Base-by-base conservation (phyloP, 192 early-diverging fungal genomes). In the Rhizoclosmatium sp. region DNA sequence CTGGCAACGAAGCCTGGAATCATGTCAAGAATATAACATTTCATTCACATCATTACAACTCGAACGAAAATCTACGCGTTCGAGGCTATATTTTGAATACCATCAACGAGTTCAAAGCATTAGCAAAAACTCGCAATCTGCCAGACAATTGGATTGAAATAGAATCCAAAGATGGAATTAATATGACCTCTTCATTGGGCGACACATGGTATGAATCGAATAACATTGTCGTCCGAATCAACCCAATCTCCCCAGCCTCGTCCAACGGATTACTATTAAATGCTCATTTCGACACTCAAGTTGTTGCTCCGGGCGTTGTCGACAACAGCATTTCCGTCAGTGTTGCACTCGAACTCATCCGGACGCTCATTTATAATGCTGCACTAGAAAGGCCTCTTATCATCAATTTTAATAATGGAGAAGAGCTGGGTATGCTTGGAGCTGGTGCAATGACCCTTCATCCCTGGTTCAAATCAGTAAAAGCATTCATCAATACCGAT, bases 401-500 rank as follows among this genome's bases (percentile, higher is more conserved):
- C 40, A 66, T 89, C 5, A 65, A 77, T n/a, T 85, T 89, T 48
- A 86, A 85, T 59, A 88, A 89, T 71, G 86, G 78, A 0, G 88
- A 89, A 64, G 88, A 89, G 65, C 47, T 86, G 47, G 48, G 69
- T 49, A 23, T 86, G 48, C 51, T 85, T 5, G 87, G 87, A 9
- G 83, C 72, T 14, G 62, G 68, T 21, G 70, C 85, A 1, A 85
- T 88, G 59, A 40, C 80, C 3, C 68, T 73, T 10, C 84, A 88
- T 54, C 87, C 87, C 7, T 81, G 73, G 83, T 81, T 83, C 60
- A 59, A 56, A 46, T 42, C 70, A 56, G 69, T 84, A 21, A 77
- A 73, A 31, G 87, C 59, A 5, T 87, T 89, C 71, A 78, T 89
- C 62, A 89, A 89, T 59, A 47, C 87, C 48, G 87, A 89, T 48